Base-by-base conservation (phyloP, 495 filamentous ascomycete genomes). In the Lasiosphaeriaceae sp. region DNA sequence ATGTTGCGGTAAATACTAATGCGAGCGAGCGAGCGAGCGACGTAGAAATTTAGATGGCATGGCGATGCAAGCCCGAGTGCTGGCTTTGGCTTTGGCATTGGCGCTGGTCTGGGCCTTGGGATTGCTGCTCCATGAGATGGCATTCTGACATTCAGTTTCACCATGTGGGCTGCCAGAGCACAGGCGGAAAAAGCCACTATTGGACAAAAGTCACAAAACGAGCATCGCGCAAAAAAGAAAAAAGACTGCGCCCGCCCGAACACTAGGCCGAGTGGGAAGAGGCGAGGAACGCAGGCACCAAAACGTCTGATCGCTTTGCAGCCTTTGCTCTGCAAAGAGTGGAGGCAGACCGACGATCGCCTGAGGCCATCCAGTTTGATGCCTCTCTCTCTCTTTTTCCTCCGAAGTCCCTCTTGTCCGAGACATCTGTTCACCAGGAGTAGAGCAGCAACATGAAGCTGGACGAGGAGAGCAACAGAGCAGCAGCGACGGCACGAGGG, bases 211-310 rank as follows among this genome's bases (percentile, higher is more conserved):
- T 17, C 39, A 5, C 39, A 17, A n/a, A 31, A 4, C 26, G 26
- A 31, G 26, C 26, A 31, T 31, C 26, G 26, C 26, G 26, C 26
- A 31, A 31, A 47, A 47, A 21, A 16, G 8, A 47, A 31, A 29
- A 50, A 35, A n/a, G 8, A 50, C 16, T 5, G 7, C 12, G 29
- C 22, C 16, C 8, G 47, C 19, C 5, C 16, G 16, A 50, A 52
- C 35, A 35, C 29, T 39, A 41, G 49, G 12, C 14, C 16, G 29
- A 51, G 11, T 2, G 9, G 26, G 34, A 21, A 51, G 24, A 56
- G 50, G 58, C 61, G 58, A 62, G 54, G 54, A 59, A 65, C 34
- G 49, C 50, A 56, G 50, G 24, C 62, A 47, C 44, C 52, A 54
- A 57, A 49, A 47, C 35, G 51, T 53, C 61, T 55, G 54, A 55